Conservation (phyloP, 352 stramenopile genomes). For the Pythium utonaiense region DNA sequence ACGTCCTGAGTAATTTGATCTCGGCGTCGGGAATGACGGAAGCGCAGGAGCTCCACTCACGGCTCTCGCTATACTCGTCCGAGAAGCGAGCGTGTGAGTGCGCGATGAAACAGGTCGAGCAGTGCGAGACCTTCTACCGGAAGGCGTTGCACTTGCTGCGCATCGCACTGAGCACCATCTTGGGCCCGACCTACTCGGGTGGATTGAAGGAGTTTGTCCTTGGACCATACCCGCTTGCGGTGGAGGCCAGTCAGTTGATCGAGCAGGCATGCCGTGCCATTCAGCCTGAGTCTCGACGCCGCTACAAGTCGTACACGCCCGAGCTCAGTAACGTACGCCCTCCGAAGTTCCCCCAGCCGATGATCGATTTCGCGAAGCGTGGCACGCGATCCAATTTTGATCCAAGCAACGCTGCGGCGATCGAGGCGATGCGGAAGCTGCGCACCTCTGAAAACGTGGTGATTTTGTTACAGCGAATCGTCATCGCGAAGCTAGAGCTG, state of each 20-base stretch:
- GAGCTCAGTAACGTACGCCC: conserved; percentile 38
- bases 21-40: conserved; percentile 53
- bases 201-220: conserved; percentile 73
- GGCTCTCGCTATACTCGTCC: conserved; percentile 66
- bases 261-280: conserved; percentile 67
- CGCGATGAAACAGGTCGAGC: conserved; percentile 75
- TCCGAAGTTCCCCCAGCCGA: conserved; percentile 45
- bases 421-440: conserved; percentile 78
- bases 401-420: conserved; percentile 37
- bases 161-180: conserved; percentile 60
- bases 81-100: conserved; percentile 78
- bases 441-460: conserved; percentile 75
- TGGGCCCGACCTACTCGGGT: conserved; percentile 67
- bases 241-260: conserved; percentile 74
- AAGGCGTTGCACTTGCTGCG: conserved; percentile 74
- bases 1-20: conserved; percentile 66
- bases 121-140: conserved; percentile 64
- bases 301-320: conserved; percentile 64
- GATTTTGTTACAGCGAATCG: conserved; percentile 76
- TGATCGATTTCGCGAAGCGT: conserved; percentile 45
- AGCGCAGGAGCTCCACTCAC: conserved; percentile 64
- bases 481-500: conserved; percentile 81
- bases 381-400: conserved; percentile 32
- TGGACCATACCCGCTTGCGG: conserved; percentile 64
- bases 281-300: conserved; percentile 69